Evolutionary conservation across 2,329 filamentous ascomycete species (phyloP).

Genomic region (Penicillium hesseltinei): DNA sequence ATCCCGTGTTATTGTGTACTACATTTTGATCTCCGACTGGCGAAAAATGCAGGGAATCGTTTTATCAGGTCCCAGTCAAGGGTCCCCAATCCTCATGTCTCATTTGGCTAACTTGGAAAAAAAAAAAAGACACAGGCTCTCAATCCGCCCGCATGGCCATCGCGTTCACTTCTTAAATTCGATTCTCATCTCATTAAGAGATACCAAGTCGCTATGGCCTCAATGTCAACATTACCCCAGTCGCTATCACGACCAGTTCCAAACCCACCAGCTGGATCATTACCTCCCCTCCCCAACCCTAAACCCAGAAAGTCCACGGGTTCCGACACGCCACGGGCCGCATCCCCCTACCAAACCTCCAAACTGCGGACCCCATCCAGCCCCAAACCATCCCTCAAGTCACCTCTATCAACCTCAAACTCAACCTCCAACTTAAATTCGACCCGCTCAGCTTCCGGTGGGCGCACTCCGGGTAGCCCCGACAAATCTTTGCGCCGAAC

Average conservation of each 20-base stretch:
- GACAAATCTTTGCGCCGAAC: slow-evolving; percentile 77
- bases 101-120: neutral
- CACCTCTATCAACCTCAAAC: slow-evolving; percentile 47
- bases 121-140: neutral
- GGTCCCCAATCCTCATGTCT: neutral
- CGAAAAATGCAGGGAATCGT: neutral
- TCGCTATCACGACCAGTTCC: slow-evolving; percentile 60
- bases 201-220: slow-evolving; percentile 22
- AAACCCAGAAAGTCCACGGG: slow-evolving; percentile 69
- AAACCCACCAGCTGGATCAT: slow-evolving; percentile 67
- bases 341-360: slow-evolving; percentile 45
- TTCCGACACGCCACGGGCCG: slow-evolving; percentile 45
- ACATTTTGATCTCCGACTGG: neutral
- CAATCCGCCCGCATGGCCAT: slow-evolving; percentile 18
- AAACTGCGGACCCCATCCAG: slow-evolving; percentile 62
- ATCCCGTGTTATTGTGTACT: neutral
- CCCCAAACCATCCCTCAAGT: slow-evolving; percentile 51
- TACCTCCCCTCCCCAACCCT: slow-evolving; percentile 70
- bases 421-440: slow-evolving; percentile 57
- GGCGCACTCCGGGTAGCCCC: slow-evolving; percentile 53
- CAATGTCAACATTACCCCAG: slow-evolving; percentile 62
- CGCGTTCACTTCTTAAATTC: slow-evolving; percentile 1
- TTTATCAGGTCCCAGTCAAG: neutral
- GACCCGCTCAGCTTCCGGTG: slow-evolving; percentile 54
- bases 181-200: neutral